Conservation (phyloP, 495 filamentous ascomycete genomes). For the Viridothelium virens region DNA sequence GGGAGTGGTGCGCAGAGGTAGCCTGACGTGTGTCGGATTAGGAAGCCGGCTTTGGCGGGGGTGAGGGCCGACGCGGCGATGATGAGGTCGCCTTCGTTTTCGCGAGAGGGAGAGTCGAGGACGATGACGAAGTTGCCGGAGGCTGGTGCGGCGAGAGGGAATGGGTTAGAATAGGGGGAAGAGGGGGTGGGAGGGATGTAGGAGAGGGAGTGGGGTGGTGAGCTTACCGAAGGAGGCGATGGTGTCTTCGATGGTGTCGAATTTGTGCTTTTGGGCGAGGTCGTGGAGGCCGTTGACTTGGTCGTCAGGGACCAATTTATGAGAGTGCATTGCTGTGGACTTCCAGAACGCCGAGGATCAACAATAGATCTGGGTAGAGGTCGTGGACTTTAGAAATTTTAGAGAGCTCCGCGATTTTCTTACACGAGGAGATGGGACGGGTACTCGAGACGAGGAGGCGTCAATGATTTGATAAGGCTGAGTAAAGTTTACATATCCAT, state of each 20-base stretch:
- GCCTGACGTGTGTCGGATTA: constrained; percentile 78
- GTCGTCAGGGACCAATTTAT: constrained; percentile 4
- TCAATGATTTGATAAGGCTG: background rate
- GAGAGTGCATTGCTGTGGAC: background rate
- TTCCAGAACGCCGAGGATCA: background rate
- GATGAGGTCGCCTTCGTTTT: constrained; percentile 97
- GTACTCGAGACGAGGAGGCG: too few relatives aligned
- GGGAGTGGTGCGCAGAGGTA: constrained; percentile 81
- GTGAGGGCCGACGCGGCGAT: constrained; percentile 84
- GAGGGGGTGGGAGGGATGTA: constrained; percentile 10
- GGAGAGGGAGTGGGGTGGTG: background rate
- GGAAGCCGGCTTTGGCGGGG: constrained; percentile 84
- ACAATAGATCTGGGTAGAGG: too few relatives aligned
- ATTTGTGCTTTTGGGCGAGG: constrained; percentile 37
- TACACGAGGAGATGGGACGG: too few relatives aligned
- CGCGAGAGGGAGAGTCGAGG: constrained; percentile 79
- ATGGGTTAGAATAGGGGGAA: constrained; percentile 12
- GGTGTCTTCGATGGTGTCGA: constrained; percentile 80
- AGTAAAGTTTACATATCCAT: constrained; percentile 1
- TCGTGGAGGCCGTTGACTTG: constrained; percentile 42
- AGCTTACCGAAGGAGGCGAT: constrained; percentile 74
- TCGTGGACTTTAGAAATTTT: too few relatives aligned
- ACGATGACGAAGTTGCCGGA: constrained; percentile 92
- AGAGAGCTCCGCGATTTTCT: too few relatives aligned
- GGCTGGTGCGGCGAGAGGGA: constrained; percentile 40